A percentile compares a stretch with the other conserved stretches of the same genome.
phyloP scores from a whole-genome alignment of 305 asterid species.

The Salvia sclarea region DNA sequence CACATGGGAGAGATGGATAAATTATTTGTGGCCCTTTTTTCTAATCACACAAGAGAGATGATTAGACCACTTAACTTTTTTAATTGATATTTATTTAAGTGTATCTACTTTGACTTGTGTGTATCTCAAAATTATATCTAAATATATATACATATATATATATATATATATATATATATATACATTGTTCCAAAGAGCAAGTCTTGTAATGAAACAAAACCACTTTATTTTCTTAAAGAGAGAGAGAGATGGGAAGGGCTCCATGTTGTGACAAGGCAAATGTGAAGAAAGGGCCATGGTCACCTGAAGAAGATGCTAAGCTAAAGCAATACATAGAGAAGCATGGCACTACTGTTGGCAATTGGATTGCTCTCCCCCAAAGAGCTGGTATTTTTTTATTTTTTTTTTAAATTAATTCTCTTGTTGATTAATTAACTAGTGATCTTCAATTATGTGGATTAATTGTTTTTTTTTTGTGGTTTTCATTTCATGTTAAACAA shows the following conservation, averaged over 20 bases:
- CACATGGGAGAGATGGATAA: constrained; percentile 27
- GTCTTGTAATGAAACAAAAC: constrained; percentile 36
- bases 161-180: constrained; percentile 9
- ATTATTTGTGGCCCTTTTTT: constrained; percentile 12
- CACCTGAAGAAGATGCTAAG: constrained; percentile 86
- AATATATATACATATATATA: constrained; percentile 5
- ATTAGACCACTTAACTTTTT: constrained; percentile 28
- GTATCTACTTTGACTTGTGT: constrained; percentile 42
- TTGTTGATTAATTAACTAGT: not conserved
- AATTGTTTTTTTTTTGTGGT: not conserved
- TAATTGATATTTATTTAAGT: constrained; percentile 40
- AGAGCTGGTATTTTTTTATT: constrained; percentile 57
- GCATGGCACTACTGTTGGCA: constrained; percentile 68
- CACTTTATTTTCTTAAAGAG: constrained; percentile 13
- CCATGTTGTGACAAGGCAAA: constrained; percentile 91
- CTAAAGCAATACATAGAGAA: constrained; percentile 67
- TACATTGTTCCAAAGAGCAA: constrained; percentile 25
- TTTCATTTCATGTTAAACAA: not conserved
- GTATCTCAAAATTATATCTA: constrained; percentile 3
- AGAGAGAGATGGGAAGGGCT: constrained; percentile 76
- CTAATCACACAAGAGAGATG: constrained; percentile 22
- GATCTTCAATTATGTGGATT: not conserved
- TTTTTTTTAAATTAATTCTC: not conserved
- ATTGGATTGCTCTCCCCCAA: constrained; percentile 85
- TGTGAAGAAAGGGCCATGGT: constrained; percentile 95